Evolutionary conservation across 2,329 filamentous ascomycete genomes (phyloP).

Genomic region (Pyrenochaeta sp.): DNA sequence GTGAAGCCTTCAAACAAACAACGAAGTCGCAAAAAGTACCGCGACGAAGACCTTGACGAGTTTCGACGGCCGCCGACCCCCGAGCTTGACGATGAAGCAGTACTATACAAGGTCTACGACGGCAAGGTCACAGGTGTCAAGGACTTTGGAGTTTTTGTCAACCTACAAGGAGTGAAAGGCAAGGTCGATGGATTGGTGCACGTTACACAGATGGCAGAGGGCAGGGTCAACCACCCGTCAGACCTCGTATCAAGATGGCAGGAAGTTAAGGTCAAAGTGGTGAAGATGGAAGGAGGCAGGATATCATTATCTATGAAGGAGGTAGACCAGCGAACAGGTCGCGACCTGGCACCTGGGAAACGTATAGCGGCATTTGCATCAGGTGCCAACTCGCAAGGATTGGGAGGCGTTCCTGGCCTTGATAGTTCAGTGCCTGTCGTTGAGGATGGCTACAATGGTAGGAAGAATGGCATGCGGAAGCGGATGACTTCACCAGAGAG

Average conservation of each 20-base stretch:
- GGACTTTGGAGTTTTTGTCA: conserved; percentile 95
- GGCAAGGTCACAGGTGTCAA: conserved; percentile 92
- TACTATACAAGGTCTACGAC: conserved; percentile 87
- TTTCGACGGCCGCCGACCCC: conserved; percentile 72
- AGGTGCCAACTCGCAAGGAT: conserved; percentile 85
- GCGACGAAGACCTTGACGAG: conserved; percentile 61
- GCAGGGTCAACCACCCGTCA: conserved; percentile 89
- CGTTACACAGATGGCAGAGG: conserved; percentile 85
- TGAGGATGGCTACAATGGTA: conserved; percentile 63
- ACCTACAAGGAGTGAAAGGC: conserved; percentile 83
- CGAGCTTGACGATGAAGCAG: conserved; percentile 82
- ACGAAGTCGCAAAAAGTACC: conserved; percentile 48
- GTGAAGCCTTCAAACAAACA: conserved; percentile 53
- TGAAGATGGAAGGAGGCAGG: conserved; percentile 81
- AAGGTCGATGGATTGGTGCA: conserved; percentile 95
- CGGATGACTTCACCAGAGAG: conserved; percentile 94
- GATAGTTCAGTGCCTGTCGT: conserved; percentile 68
- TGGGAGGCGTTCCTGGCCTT: conserved; percentile 67
- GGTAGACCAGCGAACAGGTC: conserved; percentile 87
- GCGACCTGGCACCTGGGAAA: conserved; percentile 80
- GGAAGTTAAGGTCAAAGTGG: conserved; percentile 89
- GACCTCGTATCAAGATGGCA: conserved; percentile 85
- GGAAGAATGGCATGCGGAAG: conserved; percentile 72
- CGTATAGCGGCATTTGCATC: conserved; percentile 71
- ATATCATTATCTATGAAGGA: conserved; percentile 97